phyloP scores from a whole-genome alignment of 768 basidiomycete genomes.

The Neoboletus magnificus region DNA sequence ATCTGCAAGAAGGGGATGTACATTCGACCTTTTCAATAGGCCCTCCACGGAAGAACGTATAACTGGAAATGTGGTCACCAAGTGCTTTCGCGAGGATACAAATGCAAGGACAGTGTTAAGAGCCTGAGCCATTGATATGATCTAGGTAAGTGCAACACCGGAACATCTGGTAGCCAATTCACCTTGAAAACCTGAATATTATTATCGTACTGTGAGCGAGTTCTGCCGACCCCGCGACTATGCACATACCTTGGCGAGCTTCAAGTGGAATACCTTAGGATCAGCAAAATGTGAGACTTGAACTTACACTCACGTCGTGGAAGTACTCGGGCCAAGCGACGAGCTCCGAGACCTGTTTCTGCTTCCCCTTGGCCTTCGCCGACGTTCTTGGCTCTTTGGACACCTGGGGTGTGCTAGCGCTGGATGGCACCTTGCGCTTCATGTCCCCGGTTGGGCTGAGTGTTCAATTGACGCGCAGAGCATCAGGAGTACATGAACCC shows the following conservation, averaged over 20 bases:
- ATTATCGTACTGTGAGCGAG: not conserved
- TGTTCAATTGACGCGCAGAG: not conserved
- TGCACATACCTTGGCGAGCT: conserved; percentile 59
- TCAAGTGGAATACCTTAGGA: conserved; percentile 2
- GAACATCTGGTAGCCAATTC: not conserved
- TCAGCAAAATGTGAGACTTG: not conserved
- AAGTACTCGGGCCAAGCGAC: conserved; percentile 64
- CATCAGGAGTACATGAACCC: too few relatives aligned
- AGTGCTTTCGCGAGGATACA: conserved; percentile 72
- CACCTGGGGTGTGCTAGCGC: not conserved
- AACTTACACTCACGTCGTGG: conserved; percentile 36
- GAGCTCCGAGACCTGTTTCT: conserved; percentile 5
- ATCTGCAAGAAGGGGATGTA: not conserved
- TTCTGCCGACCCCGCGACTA: rapidly evolving
- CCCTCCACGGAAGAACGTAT: conserved; percentile 78
- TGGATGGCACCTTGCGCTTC: conserved; percentile 13
- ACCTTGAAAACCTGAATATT: conserved; percentile 43
- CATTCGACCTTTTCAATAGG: conserved; percentile 64
- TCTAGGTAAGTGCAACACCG: not conserved
- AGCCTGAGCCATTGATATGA: conserved; percentile 45
- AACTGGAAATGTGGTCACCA: conserved; percentile 76
- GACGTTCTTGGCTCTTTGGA: conserved; percentile 19
- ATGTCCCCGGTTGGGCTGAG: not conserved
- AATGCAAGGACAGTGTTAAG: conserved; percentile 89
- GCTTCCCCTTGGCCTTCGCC: conserved; percentile 5